Evolutionary conservation across 2,329 filamentous ascomycete genomes (phyloP).

Genomic region (Penicillium sp.): DNA sequence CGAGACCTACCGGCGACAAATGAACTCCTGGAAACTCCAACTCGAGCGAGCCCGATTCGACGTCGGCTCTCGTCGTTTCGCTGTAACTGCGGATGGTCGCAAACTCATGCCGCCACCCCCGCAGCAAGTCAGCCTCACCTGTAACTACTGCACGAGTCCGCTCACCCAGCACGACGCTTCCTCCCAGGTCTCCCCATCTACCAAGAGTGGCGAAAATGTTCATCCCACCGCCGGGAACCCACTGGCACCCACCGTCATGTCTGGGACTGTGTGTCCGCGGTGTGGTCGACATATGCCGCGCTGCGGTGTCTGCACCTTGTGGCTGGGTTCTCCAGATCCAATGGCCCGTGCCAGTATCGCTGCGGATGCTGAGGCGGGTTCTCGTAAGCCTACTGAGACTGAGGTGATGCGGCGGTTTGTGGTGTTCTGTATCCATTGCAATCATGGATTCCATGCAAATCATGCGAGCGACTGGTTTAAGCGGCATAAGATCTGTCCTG

Average conservation of each 20-base stretch:
- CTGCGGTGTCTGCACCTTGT: constrained; percentile 61
- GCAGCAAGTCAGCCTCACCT: constrained; percentile 57
- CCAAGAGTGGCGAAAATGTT: constrained; percentile 31
- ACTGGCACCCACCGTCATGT: constrained; percentile 35
- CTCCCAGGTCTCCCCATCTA: constrained; percentile 27
- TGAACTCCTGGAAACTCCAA: constrained; percentile 62
- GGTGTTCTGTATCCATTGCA: constrained; percentile 61
- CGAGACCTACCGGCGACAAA: constrained; percentile 58
- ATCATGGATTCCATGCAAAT: constrained; percentile 63
- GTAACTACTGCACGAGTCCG: constrained; percentile 58
- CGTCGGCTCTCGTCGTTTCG: constrained; percentile 55
- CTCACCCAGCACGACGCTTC: constrained; percentile 49
- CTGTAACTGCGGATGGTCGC: constrained; percentile 50
- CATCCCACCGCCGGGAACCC: constrained; percentile 38
- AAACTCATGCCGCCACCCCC: constrained; percentile 50
- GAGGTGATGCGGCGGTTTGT: constrained; percentile 56
- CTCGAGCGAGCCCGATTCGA: constrained; percentile 59
- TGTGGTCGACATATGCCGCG: constrained; percentile 63
- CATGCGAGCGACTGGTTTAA: constrained; percentile 63
- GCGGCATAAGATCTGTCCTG: constrained; percentile 40
- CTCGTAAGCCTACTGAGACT: constrained; percentile 29
- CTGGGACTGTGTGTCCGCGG: constrained; percentile 58
- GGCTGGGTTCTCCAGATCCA: constrained; percentile 59
- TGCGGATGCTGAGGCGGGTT: constrained; percentile 32
- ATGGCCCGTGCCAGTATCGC: constrained; percentile 41